Conservation (phyloP, 2,329 filamentous ascomycete species). For the Scedosporium apiospermum region DNA sequence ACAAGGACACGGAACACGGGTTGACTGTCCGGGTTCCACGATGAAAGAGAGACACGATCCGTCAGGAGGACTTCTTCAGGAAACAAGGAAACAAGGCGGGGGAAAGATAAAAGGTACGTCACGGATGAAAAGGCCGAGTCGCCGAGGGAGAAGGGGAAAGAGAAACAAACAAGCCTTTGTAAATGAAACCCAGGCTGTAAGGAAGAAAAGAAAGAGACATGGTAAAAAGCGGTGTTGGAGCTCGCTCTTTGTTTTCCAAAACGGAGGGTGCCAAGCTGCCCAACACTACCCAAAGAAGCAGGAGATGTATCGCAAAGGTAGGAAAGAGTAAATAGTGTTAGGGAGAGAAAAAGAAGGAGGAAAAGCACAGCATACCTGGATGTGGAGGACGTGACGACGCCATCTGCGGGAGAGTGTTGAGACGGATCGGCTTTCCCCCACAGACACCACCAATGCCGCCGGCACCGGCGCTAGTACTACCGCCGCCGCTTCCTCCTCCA, state of each 20-base stretch:
- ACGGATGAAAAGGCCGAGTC: not conserved
- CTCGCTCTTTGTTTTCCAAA: not conserved
- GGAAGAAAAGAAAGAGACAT: not conserved
- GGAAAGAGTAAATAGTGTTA: not conserved
- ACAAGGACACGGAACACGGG: not conserved
- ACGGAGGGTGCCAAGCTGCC: not conserved
- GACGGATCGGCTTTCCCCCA: not conserved
- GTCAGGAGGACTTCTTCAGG: not conserved
- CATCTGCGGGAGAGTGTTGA: not conserved
- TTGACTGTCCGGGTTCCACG: not conserved
- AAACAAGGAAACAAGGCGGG: not conserved
- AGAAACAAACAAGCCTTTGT: not conserved
- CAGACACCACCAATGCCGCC: not conserved
- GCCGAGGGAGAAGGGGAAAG: not conserved
- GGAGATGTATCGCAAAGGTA: not conserved
- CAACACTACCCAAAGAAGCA: not conserved
- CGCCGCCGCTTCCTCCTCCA: constrained; percentile 36
- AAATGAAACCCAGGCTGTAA: not conserved
- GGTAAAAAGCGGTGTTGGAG: not conserved
- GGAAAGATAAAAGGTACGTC: not conserved
- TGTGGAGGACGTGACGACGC: not conserved
- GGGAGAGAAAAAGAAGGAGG: not conserved
- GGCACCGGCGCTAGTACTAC: constrained; percentile 5
- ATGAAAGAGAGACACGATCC: not conserved
- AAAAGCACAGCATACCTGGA: not conserved